Evolutionary conservation across 2,329 filamentous ascomycete species (phyloP).

Genomic region (Xylariaceae sp.): DNA sequence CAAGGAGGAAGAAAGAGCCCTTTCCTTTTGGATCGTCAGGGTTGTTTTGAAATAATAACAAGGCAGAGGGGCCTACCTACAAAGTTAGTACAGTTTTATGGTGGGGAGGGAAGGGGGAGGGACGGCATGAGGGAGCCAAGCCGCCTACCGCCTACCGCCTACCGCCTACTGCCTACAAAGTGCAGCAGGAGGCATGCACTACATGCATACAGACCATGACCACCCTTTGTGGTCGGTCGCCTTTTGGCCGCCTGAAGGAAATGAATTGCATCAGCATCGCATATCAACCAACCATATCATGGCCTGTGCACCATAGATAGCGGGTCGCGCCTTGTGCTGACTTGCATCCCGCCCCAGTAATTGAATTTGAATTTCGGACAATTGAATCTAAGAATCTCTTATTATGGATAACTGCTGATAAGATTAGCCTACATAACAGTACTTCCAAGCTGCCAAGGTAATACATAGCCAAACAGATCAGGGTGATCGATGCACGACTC

Average conservation of each 20-base stretch:
- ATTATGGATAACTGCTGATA: neutral
- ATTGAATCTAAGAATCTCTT: neutral
- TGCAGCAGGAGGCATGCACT: no score
- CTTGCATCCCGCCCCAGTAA: neutral
- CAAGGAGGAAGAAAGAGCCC: constrained; percentile 19
- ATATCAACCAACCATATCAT: constrained; percentile 2
- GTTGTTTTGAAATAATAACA: constrained; percentile 21
- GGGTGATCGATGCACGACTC: neutral
- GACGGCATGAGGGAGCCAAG: neutral
- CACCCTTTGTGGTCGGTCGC: neutral
- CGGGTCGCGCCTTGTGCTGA: neutral
- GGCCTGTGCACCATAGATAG: constrained; percentile 2
- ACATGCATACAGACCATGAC: no score
- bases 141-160: no score
- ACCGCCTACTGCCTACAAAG: no score
- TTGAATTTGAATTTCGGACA: neutral
- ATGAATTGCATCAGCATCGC: constrained; percentile 6
- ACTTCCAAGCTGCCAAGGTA: constrained; percentile 7
- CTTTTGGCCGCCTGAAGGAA: neutral
- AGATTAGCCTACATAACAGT: no score
- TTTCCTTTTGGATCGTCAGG: constrained; percentile 21
- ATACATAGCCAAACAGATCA: no score
- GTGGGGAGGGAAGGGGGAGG: constrained; percentile 14
- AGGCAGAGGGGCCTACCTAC: constrained; percentile 14
- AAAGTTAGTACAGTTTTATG: constrained; percentile 16